These are phyloP conservation scores for Kodamaea kaohsiungensis DNA, from an alignment of 805 yeast genomes.

Conservation along the genomic window DNA sequence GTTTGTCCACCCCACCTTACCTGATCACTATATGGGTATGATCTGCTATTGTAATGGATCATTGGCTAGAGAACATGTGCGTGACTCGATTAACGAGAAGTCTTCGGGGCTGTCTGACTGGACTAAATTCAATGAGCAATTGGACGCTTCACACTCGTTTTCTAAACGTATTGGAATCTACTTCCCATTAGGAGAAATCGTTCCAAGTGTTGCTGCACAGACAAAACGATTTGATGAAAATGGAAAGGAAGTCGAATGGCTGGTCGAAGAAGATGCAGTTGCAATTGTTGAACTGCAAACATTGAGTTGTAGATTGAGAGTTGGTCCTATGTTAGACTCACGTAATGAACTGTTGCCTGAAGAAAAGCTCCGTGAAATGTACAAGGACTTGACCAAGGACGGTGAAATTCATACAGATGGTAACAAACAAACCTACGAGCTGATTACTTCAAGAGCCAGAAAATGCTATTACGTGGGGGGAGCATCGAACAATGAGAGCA, in stretches of 20 bases:
- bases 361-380: conserved; percentile 17
- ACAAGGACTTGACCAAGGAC: conserved; percentile 31
- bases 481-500: conserved; percentile 69
- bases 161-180: conserved; percentile 67
- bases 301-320: conserved; percentile 75
- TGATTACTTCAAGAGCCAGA: conserved; percentile 58
- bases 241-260: conserved; percentile 33
- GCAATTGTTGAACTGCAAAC: conserved; percentile 88
- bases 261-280: conserved; percentile 62
- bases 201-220: conserved; percentile 75
- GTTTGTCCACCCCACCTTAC: conserved; percentile 83
- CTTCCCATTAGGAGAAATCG: conserved; percentile 89
- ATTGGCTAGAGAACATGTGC: conserved; percentile 74
- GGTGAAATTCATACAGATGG: conserved; percentile 54
- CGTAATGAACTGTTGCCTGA: background rate
- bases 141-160: conserved; percentile 40
- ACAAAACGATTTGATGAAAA: conserved; percentile 47
- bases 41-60: conserved; percentile 92
- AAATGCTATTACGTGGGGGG: conserved; percentile 86
- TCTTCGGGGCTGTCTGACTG: conserved; percentile 43
- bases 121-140: conserved; percentile 59
- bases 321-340: conserved; percentile 68
- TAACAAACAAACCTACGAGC: conserved; percentile 41
- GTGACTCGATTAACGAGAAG: conserved; percentile 56
- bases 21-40: conserved; percentile 87